Conservation (phyloP, 2,329 filamentous ascomycete genomes). For the Fusarium robinianum region DNA sequence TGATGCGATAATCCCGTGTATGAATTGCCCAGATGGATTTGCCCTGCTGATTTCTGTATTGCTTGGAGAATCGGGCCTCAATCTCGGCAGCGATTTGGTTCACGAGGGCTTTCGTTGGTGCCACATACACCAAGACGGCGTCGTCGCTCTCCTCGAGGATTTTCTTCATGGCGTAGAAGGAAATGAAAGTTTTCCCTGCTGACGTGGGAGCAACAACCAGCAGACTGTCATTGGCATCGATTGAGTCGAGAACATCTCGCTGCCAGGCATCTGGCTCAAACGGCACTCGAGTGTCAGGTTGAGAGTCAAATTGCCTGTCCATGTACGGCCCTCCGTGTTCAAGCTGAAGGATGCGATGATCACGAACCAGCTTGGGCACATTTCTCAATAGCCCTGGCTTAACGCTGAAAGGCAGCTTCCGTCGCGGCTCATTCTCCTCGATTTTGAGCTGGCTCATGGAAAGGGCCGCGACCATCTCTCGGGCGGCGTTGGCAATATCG, state of each 20-base stretch:
- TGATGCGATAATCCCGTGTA: constrained; percentile 74
- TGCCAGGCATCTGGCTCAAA: constrained; percentile 82
- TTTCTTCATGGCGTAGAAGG: constrained; percentile 82
- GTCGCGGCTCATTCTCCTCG: background rate
- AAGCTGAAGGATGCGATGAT: constrained; percentile 61
- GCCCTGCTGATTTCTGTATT: constrained; percentile 59
- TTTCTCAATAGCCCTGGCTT: background rate
- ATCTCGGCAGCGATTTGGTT: constrained; percentile 84
- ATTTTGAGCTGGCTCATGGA: constrained; percentile 11
- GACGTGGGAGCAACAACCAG: constrained; percentile 79
- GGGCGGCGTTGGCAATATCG: constrained; percentile 12
- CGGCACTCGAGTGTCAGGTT: constrained; percentile 66
- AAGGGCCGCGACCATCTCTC: constrained; percentile 15
- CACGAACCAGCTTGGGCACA: background rate
- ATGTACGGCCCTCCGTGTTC: constrained; percentile 72
- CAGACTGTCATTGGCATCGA: constrained; percentile 71
- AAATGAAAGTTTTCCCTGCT: constrained; percentile 82
- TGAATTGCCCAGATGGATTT: constrained; percentile 80
- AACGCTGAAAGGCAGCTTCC: constrained; percentile 14
- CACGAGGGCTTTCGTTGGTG: constrained; percentile 79
- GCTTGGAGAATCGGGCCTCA: constrained; percentile 73
- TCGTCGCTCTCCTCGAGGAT: constrained; percentile 70
- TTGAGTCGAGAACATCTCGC: constrained; percentile 70
- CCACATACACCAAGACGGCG: constrained; percentile 75
- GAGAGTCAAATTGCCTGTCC: constrained; percentile 73